Percentiles rank a stretch among this genome's conserved stretches.
Conservation (phyloP, 106 monocot species). For the Dioscorea alata region DNA sequence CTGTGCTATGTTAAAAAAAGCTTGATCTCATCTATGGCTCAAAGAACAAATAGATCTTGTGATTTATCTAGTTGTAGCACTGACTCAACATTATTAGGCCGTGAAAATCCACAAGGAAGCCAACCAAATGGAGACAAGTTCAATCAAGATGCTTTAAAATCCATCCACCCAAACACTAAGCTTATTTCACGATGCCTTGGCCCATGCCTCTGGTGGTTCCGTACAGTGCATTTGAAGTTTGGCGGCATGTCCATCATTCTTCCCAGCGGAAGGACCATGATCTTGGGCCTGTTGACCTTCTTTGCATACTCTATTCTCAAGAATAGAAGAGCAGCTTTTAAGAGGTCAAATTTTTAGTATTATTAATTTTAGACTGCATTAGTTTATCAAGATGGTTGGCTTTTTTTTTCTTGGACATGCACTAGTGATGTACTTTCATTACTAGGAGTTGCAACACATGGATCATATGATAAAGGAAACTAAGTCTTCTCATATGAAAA, state of each 20-base stretch:
- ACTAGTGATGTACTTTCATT: background rate
- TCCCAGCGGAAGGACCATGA: constrained; percentile 44
- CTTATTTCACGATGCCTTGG: constrained; percentile 12
- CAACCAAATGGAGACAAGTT: constrained; percentile 16
- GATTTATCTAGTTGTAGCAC: constrained; percentile 4
- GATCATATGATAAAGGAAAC: too few relatives aligned
- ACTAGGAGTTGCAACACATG: background rate
- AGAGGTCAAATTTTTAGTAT: constrained; percentile 26
- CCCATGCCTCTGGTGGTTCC: constrained; percentile 45
- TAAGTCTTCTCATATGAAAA: background rate
- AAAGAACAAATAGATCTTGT: background rate
- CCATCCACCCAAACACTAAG: constrained; percentile 16
- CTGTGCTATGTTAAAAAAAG: constrained; percentile 23
- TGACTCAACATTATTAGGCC: constrained; percentile 3
- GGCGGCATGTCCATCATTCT: constrained; percentile 27
- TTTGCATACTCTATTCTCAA: constrained; percentile 34
- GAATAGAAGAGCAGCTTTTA: constrained; percentile 36
- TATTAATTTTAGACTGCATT: background rate
- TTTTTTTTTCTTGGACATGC: background rate
- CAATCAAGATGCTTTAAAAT: constrained; percentile 14
- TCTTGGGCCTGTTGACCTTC: constrained; percentile 37
- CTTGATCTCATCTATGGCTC: constrained; percentile 15
- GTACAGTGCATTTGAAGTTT: constrained; percentile 34
- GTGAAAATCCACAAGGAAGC: constrained; percentile 6
- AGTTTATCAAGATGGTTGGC: background rate